Evolutionary conservation across 2,329 filamentous ascomycete species (phyloP), one percentile per base, ranked within the genome.

Genomic region (Clonostachys rosea): DNA sequence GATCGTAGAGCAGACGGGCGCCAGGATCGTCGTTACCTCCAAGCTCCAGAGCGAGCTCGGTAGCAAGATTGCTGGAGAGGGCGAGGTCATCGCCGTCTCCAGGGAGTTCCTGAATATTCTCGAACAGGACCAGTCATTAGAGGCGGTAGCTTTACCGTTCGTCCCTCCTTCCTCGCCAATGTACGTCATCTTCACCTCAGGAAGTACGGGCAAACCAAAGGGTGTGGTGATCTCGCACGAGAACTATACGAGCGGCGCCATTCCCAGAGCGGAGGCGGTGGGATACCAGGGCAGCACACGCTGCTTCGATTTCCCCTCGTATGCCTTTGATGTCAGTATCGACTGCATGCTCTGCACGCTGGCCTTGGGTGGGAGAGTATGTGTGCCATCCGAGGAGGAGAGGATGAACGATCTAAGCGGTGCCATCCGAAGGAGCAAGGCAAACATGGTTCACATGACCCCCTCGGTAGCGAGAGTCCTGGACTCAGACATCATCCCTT

Each of bases 151-250:
- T 40, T 13, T 34, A 42, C 20, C 16, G 16, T 18, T 24, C 30
- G 68, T 76, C n/a, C 61, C 82, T 4, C 53, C 71, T 3, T 59
- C 59, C 6, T 60, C 66, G 1, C 67, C 71, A 9, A 67, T 75
- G 34, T 78, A 76, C 50, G 77, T 84, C 54, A 82, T 84, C 56
- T 85, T 84, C 58, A 85, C 81, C 11, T 84, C 81, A 1, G 81
- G 81, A 13, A 84, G 79, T 49, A 85, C 82, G 0, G 81, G 82
- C 7, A 75, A 74, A 49, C 82, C 81, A 2, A 85, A 85, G 64
- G 82, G 81, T 18, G 80, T 84, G 5, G 69, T 83, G 42, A 66
- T 76, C 48, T 68, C 69, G 3, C 74, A 78, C 49, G 63, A 59
- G 34, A 74, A 73, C 46, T 75, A 71, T 49, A 69, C 70, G 33